Base-by-base conservation (phyloP, 2,329 filamentous ascomycete genomes). In the Hypoxylon sp. region DNA sequence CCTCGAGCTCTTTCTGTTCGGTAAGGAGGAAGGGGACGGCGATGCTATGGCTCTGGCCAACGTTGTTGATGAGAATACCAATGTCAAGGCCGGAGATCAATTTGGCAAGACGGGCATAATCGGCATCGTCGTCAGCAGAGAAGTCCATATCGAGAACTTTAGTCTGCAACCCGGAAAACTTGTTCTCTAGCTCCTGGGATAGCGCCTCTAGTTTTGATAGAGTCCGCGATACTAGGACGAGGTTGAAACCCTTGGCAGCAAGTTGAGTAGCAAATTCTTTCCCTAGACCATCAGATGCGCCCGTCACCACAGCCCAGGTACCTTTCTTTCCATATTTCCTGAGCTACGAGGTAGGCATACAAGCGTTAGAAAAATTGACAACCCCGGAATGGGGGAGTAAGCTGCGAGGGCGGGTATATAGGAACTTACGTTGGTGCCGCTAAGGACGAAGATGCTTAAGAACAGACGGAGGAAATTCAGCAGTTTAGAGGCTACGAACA, bases 251-350 rank as follows among this genome's bases (percentile, higher is more conserved):
- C 79, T 96, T 94, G 69, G 89, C 85, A 24, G 96, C 94, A 63
- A 99, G 90, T 80, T 98, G 94, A 33, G 92, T 86, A 39, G 95
- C 94, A 79, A 94, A 99, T 83, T 99, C 96, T 83, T 97, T 98
- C 79, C 96, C 96, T 70, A 99, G 90, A 71, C 96, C 97, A 81
- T 99, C 96, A 10, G 94, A 98, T 57, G 95, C 96, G 71, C 96
- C 96, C 26, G 96, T 99, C 44, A 99, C 88, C 61, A 99, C 89
- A 33, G 93, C 96, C 94, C 95, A 99, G 65, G 92, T 94, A 69
- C 95, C 95, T 76, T 94, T 93, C 74, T 92, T 92, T 74, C 94
- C 96, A 83, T 97, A 98, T 74, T 92, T 94, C 75, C 91, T 91
- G 65, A 99, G 90, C 95, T 97, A 59, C 50, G 66, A 19, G 9